Base-by-base conservation (phyloP, 1,284 basidiomycete species). In the Cutaneotrichosporon cavernicola region DNA sequence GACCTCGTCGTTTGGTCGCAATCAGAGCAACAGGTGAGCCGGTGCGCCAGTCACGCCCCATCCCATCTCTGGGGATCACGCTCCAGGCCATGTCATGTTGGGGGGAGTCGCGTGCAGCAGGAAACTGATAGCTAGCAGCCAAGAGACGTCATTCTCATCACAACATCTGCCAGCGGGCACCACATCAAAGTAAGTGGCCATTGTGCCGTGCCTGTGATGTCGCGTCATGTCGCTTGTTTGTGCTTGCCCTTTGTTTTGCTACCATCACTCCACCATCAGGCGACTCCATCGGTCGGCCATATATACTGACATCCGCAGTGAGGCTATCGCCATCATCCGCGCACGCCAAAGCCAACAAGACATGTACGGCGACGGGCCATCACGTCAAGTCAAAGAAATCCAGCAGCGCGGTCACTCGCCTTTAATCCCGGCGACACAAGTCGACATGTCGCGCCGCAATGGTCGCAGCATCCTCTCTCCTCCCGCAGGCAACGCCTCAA, bases 221-320 rank as follows among this genome's bases (percentile, higher is more conserved):
- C 40, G 40, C 40, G 43, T 18, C 43, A 46, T 46, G 43, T 46
- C 43, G 43, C 43, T 46, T 46, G 43, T 46, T 46, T 40, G 36
- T 21, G 34, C 18, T 31, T 18, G 6, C n/a, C 30, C 21, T 21
- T 40, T 56, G 36, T 40, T 40, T 40, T 4, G 36, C 21, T n/a
- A 26, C 21, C 55, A 26, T 40, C 21, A n/a, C 43, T 46, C 22
- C 31, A 32, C 9, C 51, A 36, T 36, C 34, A 9, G 34, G 34
- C 34, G 34, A 36, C 7, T 36, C 34, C 4, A 30, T 32, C 16
- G 31, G 16, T 31, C 34, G 31, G n/a, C 9, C 51, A 32, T 18
- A 51, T 51, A 30, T n/a, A 30, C 55, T 56, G n/a, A 56, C 55
- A 56, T 34, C 36, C 14, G 13, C 55, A 56, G 55, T 21, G 55